These are phyloP conservation scores for Lentinula raphanica DNA, from an alignment of 768 basidiomycete species.

Conservation along the genomic window DNA sequence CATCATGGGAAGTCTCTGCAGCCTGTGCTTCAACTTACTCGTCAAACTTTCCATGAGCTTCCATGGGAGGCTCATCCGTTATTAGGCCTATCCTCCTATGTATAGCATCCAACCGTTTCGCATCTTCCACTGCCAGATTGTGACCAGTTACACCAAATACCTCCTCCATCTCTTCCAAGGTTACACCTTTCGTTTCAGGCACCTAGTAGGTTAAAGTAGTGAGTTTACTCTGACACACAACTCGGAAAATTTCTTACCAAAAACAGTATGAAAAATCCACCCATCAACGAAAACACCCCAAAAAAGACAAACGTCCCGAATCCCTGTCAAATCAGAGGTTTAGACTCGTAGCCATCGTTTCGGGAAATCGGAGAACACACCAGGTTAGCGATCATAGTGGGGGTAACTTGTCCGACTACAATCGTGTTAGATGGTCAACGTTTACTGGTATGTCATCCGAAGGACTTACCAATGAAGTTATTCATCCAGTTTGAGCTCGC, in stretches of 20 bases:
- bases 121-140: slow-evolving; percentile 49
- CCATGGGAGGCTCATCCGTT: background rate
- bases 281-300: slow-evolving; percentile 67
- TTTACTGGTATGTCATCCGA: background rate
- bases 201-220: slow-evolving; percentile 32
- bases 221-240: background rate
- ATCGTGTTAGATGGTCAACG: background rate
- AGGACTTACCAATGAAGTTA: slow-evolving; percentile 61
- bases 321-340: slow-evolving; percentile 11
- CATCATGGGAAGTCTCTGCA: too few relatives aligned
- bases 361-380: background rate
- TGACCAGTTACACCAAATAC: slow-evolving; percentile 59
- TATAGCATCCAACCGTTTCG: slow-evolving; percentile 41
- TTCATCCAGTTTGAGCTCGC: slow-evolving; percentile 77
- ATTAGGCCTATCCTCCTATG: slow-evolving; percentile 60
- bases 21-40: background rate
- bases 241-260: slow-evolving; percentile 43
- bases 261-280: slow-evolving; percentile 61
- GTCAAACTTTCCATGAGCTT: background rate
- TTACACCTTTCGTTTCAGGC: slow-evolving; percentile 70
- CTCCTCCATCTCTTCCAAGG: slow-evolving; percentile 76
- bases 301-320: slow-evolving; percentile 79
- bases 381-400: slow-evolving; percentile 48
- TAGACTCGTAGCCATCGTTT: too few relatives aligned
- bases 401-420: slow-evolving; percentile 61